A percentile compares a stretch with the other conserved stretches of the same genome.
These are phyloP conservation scores for Cercospora janseana DNA, from an alignment of 2,329 filamentous ascomycete genomes.

Conservation along the genomic window DNA sequence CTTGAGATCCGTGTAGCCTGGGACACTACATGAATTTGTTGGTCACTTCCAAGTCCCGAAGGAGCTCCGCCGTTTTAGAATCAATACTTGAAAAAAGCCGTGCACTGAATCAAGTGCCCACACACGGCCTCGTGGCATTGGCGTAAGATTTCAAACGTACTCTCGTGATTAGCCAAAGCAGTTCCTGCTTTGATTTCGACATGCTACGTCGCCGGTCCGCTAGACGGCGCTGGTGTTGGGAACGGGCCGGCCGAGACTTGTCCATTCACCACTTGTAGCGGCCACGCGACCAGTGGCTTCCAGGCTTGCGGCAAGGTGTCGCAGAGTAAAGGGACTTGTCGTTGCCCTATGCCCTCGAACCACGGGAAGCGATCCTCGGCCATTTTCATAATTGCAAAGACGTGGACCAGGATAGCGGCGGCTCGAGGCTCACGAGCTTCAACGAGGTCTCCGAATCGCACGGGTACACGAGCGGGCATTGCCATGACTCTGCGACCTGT, in stretches of 20 bases:
- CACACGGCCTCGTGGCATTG: too few species aligned
- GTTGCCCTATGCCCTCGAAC: slow-evolving; percentile 29
- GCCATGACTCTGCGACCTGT: slow-evolving; percentile 28
- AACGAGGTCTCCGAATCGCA: slow-evolving; percentile 24
- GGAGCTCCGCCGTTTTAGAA: too few species aligned
- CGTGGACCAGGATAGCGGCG: slow-evolving; percentile 27
- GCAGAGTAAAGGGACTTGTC: slow-evolving; percentile 26
- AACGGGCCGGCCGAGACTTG: background rate
- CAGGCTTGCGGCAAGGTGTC: slow-evolving; percentile 22
- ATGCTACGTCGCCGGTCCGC: background rate
- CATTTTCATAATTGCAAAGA: slow-evolving; percentile 29
- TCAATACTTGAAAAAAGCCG: too few species aligned
- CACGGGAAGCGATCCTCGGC: slow-evolving; percentile 24
- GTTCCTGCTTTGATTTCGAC: too few species aligned
- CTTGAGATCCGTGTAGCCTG: too few species aligned
- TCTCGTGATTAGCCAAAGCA: too few species aligned
- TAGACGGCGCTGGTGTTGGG: background rate
- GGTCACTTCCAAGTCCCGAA: too few species aligned
- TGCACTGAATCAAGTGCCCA: too few species aligned
- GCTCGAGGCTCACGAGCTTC: slow-evolving; percentile 26
- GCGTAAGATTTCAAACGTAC: too few species aligned
- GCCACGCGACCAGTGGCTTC: slow-evolving; percentile 26
- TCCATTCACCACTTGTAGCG: slow-evolving; percentile 19
- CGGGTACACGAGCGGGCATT: slow-evolving; percentile 23
- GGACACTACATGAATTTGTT: too few species aligned